Evolutionary conservation across 441 rosid species (phyloP).

Genomic region (Metrosideros polymorpha): DNA sequence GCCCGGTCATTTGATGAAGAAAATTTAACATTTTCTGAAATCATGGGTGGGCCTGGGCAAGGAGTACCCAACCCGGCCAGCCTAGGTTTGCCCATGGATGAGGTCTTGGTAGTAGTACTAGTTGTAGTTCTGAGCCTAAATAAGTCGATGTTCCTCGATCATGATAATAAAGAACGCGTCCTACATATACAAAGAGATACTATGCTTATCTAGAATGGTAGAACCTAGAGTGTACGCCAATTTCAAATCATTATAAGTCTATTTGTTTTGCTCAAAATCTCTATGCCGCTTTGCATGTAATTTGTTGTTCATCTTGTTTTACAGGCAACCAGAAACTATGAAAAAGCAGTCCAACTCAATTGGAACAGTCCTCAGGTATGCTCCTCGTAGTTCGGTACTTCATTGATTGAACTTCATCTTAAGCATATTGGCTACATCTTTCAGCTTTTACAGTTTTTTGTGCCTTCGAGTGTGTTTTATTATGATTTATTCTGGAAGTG

Average conservation of each 20-base stretch:
- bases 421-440: neutral
- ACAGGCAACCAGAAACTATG: slow-evolving; percentile 93
- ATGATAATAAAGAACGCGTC: neutral
- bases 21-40: neutral
- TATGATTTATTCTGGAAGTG: neutral
- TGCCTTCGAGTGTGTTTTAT: neutral
- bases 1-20: neutral
- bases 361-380: slow-evolving; percentile 98
- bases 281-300: neutral
- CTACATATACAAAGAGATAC: neutral
- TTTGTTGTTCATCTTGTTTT: slow-evolving; percentile 7
- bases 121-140: neutral
- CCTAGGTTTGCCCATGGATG: neutral
- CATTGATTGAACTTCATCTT: neutral
- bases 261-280: neutral
- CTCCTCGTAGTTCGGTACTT: neutral
- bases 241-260: neutral
- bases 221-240: neutral
- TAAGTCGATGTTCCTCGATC: neutral
- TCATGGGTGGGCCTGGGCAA: neutral
- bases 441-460: neutral
- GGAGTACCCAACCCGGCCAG: neutral
- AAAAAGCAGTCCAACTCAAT: slow-evolving; percentile 88
- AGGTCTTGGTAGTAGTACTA: neutral
- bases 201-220: neutral